phyloP scores from a whole-genome alignment of 2,329 filamentous ascomycete genomes.

The Daldinia sp. region DNA sequence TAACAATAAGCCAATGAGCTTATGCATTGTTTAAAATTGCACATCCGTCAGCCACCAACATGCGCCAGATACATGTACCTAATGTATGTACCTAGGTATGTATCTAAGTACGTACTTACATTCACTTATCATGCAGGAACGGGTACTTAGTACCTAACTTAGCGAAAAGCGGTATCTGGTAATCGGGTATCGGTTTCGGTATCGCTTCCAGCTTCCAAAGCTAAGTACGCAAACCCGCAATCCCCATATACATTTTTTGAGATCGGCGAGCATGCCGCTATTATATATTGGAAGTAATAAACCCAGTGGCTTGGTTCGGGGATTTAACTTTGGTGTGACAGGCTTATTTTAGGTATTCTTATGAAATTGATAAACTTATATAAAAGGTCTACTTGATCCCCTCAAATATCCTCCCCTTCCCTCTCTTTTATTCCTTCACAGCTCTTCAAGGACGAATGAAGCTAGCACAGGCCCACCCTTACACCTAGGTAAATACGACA shows the following conservation, averaged over 20 bases:
- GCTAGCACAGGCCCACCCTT: conserved; percentile 7
- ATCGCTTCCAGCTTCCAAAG: conserved; percentile 17
- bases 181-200: conserved; percentile 26
- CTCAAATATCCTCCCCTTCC: not conserved
- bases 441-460: conserved; percentile 7
- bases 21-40: not conserved
- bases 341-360: not conserved
- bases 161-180: not conserved
- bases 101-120: no score
- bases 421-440: not conserved
- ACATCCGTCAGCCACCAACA: not conserved
- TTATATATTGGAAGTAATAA: conserved; percentile 13
- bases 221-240: not conserved
- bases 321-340: conserved; percentile 3
- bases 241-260: not conserved
- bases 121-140: not conserved
- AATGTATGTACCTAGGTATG: not conserved
- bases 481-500: conserved; percentile 7
- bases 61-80: no score
- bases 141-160: no score
- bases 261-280: conserved; percentile 15
- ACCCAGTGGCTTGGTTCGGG: conserved; percentile 17
- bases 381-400: conserved; percentile 17
- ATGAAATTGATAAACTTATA: conserved; percentile 16
- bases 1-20: not conserved